Evolutionary conservation across 495 filamentous ascomycete genomes (phyloP), one percentile per base, ranked within the genome.

Genomic region (Lophiotrema nucula): DNA sequence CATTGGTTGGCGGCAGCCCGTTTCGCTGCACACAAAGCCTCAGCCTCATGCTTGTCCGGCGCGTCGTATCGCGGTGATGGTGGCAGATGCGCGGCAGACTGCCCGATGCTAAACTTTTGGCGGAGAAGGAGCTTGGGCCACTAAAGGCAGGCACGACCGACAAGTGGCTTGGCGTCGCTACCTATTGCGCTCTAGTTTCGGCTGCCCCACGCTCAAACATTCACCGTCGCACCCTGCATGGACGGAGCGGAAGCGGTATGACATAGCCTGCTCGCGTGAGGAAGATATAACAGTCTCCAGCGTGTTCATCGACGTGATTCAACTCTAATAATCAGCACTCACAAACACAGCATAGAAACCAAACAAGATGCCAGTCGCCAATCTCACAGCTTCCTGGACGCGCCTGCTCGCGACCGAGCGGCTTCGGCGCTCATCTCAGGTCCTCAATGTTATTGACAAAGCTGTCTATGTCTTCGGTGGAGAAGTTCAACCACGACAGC

Each of bases 11-110:
- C 19, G 93, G 91, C 23, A 97, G 79, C 5, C 79, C 81, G 72
- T 97, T 84, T 35, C 93, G 88, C 43, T 87, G 83, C 35, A 98
- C 85, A 2, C 83, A 80, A 16, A 98, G 76, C 53, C 88, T 88
- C 51, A 98, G 81, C 60, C 93, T 86, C 83, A 97, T 91, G 10
- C 10, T 56, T 21, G 8, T 10, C 10, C 27, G 25, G 24, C 6
- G 37, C 1, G 21, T 8, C 2, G 31, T 16, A 8, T 52, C 38
- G 2, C 15, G 38, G 26, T 12, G 3, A n/a, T 16, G 19, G 24
- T 19, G 42, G 12, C 19, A 5, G 49, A 22, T 22, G 44, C 3
- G 43, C 2, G 35, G 42, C 23, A 51, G 47, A 44, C 22, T 23
- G 22, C 19, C 8, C 22, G 45, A 22, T 41, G 19, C 4, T 48